These are phyloP conservation scores for Plasmodium billcollinsi DNA, from an alignment of 169 alveolate species.

Conservation along the genomic window DNA sequence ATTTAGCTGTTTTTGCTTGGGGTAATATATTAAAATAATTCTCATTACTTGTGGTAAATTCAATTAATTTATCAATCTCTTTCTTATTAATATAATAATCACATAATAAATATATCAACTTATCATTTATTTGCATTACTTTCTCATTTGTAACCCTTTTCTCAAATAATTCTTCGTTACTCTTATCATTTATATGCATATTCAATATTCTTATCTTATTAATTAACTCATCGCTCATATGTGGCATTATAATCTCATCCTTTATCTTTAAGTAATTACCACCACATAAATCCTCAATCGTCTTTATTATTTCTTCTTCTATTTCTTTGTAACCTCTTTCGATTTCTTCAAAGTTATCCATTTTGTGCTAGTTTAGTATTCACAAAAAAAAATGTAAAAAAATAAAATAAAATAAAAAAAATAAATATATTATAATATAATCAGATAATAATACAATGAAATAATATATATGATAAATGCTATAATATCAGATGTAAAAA, in stretches of 20 bases:
- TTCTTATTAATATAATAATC: conserved; percentile 69
- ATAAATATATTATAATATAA: background rate
- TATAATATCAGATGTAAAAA: no score
- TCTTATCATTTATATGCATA: conserved; percentile 66
- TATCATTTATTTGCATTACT: conserved; percentile 73
- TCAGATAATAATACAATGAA: no score
- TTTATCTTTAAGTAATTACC: conserved; percentile 53
- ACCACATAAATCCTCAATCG: conserved; percentile 44
- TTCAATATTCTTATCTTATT: conserved; percentile 56
- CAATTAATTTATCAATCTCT: conserved; percentile 83
- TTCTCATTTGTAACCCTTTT: conserved; percentile 64
- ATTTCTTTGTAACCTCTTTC: conserved; percentile 69
- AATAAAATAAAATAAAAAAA: background rate
- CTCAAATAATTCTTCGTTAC: conserved; percentile 61
- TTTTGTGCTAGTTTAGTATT: background rate
- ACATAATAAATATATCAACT: conserved; percentile 66
- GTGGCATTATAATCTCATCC: conserved; percentile 71
- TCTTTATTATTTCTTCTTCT: conserved; percentile 60
- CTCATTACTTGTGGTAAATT: conserved; percentile 83
- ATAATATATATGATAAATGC: no score
- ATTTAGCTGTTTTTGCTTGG: conserved; percentile 86
- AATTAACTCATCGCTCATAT: conserved; percentile 58
- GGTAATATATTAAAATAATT: conserved; percentile 84
- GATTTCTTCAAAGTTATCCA: conserved; percentile 65
- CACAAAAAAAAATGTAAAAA: background rate